These are phyloP conservation scores for Cytospora schulzeri DNA, from an alignment of 2,329 filamentous ascomycete genomes.

Conservation along the genomic window DNA sequence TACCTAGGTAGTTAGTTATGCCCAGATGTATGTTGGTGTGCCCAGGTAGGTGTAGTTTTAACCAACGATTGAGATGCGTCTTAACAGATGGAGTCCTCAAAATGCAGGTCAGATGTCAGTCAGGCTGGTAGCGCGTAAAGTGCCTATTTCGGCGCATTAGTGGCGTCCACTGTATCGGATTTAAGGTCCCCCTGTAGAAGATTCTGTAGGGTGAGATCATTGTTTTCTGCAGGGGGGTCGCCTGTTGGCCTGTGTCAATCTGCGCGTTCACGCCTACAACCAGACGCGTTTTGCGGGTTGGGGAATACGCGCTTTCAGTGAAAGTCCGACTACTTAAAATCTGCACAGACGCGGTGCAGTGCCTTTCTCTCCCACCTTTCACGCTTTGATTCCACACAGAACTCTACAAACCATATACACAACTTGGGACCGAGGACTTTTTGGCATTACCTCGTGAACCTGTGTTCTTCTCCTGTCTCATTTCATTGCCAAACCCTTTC, in stretches of 20 bases:
- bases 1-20: neutral
- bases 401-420: neutral
- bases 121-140: neutral
- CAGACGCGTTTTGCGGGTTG: slow-evolving; percentile 19
- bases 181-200: neutral
- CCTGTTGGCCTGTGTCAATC: slow-evolving; percentile 14
- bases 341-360: slow-evolving; percentile 16
- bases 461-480: neutral
- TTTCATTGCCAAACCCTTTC: neutral
- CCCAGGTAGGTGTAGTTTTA: no score
- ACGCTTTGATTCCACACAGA: slow-evolving; percentile 3
- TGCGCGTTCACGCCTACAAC: slow-evolving; percentile 18
- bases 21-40: no score
- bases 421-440: neutral
- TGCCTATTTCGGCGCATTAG: slow-evolving; percentile 2
- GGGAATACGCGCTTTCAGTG: slow-evolving; percentile 24
- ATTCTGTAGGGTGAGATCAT: slow-evolving; percentile 13
- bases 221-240: slow-evolving; percentile 18
- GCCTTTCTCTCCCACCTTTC: slow-evolving; percentile 6
- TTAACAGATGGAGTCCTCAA: neutral
- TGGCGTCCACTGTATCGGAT: no score
- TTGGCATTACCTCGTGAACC: neutral
- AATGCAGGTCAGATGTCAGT: slow-evolving; percentile 8
- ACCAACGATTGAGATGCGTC: neutral
- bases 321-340: slow-evolving; percentile 28